Base-by-base conservation (phyloP, 2,329 filamentous ascomycete species). In the Paraphoma sp. region DNA sequence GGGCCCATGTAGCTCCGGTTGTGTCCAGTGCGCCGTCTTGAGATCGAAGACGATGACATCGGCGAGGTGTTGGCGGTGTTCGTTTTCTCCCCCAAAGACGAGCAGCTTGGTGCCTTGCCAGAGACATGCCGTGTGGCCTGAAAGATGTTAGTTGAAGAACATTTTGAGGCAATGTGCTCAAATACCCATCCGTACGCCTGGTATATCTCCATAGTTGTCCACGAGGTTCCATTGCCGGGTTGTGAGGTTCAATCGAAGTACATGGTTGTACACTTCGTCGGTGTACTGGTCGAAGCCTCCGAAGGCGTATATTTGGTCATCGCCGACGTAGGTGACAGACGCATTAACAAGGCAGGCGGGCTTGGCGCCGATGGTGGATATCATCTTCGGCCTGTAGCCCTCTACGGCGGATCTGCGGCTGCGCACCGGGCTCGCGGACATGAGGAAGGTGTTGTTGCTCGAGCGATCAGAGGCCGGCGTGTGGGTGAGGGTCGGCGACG, bases 281-380 rank as follows among this genome's bases (percentile, higher is more conserved):
- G 95, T 99, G 74, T 97, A 98, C 78, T 98, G 94, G 74, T 99
- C 95, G 72, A 99, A 99, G 16, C 95, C 95, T 43, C 95, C 95
- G 81, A 99, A 99, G 10, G 94, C 95, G 78, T 96, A 98, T 68
- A 99, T 98, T 77, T 95, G 89, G 75, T 98, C 95, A 79, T 97
- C 95, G 57, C 93, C 93, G 71, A 95, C 97, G 76, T 97, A 97
- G n/a, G 95, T 99, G 58, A 98, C 94, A 0, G 95, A 98, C 50
- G 95, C 95, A 82, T 99, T 99, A 65, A 99, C 94, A 48, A 99
- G 84, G 73, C 94, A 98, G 36, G 95, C 93, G 38, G 95, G 95
- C 64, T 93, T 87, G 78, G 82, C 81, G 54, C 82, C 82, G 48
- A 83, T 78, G 10, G 81, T 83, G 33, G 81, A 82, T 63, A 83